phyloP scores from a whole-genome alignment of 1,284 basidiomycete species.

The Microbotryum violaceum region DNA sequence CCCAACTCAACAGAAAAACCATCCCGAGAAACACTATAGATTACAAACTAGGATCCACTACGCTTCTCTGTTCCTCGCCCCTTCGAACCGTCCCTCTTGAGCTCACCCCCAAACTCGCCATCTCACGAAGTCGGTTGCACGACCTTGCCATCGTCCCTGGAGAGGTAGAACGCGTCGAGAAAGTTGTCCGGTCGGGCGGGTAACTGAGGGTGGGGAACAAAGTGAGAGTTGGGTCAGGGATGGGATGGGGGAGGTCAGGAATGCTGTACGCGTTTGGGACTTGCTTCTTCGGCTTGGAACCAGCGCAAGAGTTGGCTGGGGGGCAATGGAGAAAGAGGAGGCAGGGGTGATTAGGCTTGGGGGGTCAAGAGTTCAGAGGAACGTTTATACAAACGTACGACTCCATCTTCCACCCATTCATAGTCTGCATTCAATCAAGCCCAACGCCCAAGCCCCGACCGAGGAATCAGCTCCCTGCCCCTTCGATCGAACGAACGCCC shows the following conservation, averaged over 20 bases:
- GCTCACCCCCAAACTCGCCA: too few relatives aligned
- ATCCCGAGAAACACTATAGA: too few relatives aligned
- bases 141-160: background rate
- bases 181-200: constrained; percentile 34
- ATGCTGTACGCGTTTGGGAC: constrained; percentile 8
- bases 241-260: too few relatives aligned
- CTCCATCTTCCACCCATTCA: constrained; percentile 36
- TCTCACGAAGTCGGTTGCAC: background rate
- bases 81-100: too few relatives aligned
- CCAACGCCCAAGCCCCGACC: too few relatives aligned
- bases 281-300: constrained; percentile 45
- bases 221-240: background rate
- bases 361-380: background rate
- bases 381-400: constrained; percentile 8
- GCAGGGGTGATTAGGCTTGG: too few relatives aligned
- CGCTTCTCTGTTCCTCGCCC: too few relatives aligned
- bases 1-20: too few relatives aligned
- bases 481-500: background rate
- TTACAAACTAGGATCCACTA: too few relatives aligned
- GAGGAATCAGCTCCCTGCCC: background rate
- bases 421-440: constrained; percentile 3
- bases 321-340: background rate
- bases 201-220: background rate
- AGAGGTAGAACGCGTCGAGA: constrained; percentile 34
- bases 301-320: constrained; percentile 39